Base-by-base conservation (phyloP, 768 basidiomycete species). In the Amanita exitialis region DNA sequence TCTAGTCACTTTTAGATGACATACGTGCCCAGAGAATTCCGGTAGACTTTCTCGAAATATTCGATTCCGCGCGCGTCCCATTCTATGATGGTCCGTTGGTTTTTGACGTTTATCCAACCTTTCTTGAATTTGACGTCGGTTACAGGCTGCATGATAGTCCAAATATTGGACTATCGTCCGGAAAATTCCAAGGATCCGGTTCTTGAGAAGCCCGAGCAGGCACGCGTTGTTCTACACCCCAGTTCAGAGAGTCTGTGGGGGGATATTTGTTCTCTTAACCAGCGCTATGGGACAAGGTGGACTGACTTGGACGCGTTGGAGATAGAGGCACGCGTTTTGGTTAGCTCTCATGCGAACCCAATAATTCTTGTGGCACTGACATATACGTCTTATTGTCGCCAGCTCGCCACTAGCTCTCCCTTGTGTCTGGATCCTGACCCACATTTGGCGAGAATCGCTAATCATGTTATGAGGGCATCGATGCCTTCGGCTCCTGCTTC, bases 1-100 rank as follows among this genome's bases (percentile, higher is more conserved):
- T 52, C 20, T 59, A 91, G 89, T 82, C 83, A 41, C 66, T 92
- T 6, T 71, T 92, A 36, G 90, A 92, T 59, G 90, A 92, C 61
- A 82, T 92, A 49, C 79, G 86, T 43, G 82, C 83, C 6, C 79
- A 86, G 57, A 75, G 88, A 43, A 90, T 92, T 72, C 90, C 90
- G 10, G 80, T 85, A 27, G 90, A 92, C 67, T 90, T 88, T 62
- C 71, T 90, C 10, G 86, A 90, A 54, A 66, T 90, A 25, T 90
- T 92, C 57, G 85, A 92, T 54, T 66, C 74, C 18, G 78, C 80
- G 3, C 74, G 73, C 51, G 75, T 89, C 3, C 86, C 86, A 18
- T 92, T 89, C 65, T 92, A 90, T 63, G 86, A 91, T 62, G 90
- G 89, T 88, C 53, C 23, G 73, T 68, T 37, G 21, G 18, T 20